phyloP scores from a whole-genome alignment of 805 yeast genomes.

The Ogataea neopini region DNA sequence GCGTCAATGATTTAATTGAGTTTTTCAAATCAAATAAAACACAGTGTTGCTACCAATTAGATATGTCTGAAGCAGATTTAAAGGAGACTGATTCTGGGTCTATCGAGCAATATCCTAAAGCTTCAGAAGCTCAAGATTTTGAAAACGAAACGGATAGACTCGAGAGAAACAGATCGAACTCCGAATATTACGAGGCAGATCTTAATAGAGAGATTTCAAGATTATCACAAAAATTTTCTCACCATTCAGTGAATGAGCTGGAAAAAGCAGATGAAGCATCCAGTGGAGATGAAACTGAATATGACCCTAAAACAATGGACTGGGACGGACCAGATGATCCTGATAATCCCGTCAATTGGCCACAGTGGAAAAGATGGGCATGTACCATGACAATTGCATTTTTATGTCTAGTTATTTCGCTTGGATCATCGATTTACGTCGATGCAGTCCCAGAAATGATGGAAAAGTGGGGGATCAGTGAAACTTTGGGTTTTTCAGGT shows the following conservation, averaged over 20 bases:
- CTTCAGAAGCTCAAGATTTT: too few species aligned
- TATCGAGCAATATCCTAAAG: too few species aligned
- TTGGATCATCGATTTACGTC: slow-evolving; percentile 75
- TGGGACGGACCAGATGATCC: slow-evolving; percentile 68
- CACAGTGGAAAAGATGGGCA: slow-evolving; percentile 60
- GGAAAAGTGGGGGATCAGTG: slow-evolving; percentile 49
- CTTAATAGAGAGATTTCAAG: slow-evolving; percentile 25
- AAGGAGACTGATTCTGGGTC: too few species aligned
- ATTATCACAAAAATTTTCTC: slow-evolving; percentile 20
- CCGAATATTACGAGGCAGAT: slow-evolving; percentile 26
- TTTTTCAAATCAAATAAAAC: too few species aligned
- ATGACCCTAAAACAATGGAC: slow-evolving; percentile 43
- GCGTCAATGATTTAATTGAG: too few species aligned
- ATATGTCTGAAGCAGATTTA: too few species aligned
- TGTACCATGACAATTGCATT: slow-evolving; percentile 64
- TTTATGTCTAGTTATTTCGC: slow-evolving; percentile 66
- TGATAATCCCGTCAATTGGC: slow-evolving; percentile 72
- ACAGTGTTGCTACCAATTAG: too few species aligned
- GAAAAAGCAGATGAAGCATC: slow-evolving; percentile 15
- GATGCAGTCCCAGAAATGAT: slow-evolving; percentile 60
- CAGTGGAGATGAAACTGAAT: slow-evolving; percentile 9
- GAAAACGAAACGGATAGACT: background rate
- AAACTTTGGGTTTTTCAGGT: slow-evolving; percentile 66
- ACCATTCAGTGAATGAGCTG: background rate
- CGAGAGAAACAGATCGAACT: slow-evolving; percentile 11